Evolutionary conservation across 1,139 yeast species (phyloP), one percentile per base, ranked within the genome.

Genomic region (Maudiozyma humilis): DNA sequence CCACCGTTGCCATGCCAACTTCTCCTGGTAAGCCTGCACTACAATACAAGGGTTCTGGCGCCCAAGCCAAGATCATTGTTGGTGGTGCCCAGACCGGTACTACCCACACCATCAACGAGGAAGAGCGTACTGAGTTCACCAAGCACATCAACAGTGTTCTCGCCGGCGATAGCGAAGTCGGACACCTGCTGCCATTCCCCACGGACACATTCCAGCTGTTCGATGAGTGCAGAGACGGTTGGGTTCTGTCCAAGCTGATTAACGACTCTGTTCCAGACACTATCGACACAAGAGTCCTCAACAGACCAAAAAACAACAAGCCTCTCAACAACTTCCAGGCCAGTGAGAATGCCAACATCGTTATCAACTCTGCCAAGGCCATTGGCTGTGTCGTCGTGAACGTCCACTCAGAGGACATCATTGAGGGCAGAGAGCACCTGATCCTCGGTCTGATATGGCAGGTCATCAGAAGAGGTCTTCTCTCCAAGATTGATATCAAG

Each of bases 211-310:
- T 91, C 71, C 97, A 93, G 68, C 75, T 91, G 49, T 91, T 91
- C 60, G 99, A 91, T 64, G 98, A 91, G 67, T 87, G 96, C 68
- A 79, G 89, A 55, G 98, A 93, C 64, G 97, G 98, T 53, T 73
- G 91, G 59, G 91, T 93, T 20, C 73, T 91, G 47, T 88, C 96
- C 20, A 86, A 88, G 65, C 80, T 91, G 64, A 88, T 93, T 65
- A 91, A 91, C 65, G 98, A 91, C 66, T 87, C 96, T 17, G 98
- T 91, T 32, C 96, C 98, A 8, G 96, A 91, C 65, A 91, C 98
- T 13, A 91, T 91, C 58, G 99, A 91, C 70, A 89, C 97, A 19
- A 86, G 99, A 73, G 98, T 91, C 23, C 76, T 91, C 63, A 91
- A 91, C 65, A 70, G 81, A 64, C 93, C 97, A 27, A 83, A 82